These are phyloP conservation scores for Venturiaceae sp. DNA, from an alignment of 2,329 filamentous ascomycete species.

Conservation along the genomic window DNA sequence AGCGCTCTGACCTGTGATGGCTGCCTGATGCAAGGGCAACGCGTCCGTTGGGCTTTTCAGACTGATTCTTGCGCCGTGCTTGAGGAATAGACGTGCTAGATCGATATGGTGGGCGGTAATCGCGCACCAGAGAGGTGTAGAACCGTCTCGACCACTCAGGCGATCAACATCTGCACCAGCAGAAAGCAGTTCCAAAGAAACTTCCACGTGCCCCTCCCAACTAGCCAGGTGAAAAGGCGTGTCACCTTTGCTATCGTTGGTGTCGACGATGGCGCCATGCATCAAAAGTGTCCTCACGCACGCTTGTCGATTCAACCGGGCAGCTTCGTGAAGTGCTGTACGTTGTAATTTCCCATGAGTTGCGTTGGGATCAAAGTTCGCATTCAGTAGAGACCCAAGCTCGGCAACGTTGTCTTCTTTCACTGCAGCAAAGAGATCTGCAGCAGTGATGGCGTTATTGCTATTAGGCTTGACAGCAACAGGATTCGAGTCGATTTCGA, in stretches of 20 bases:
- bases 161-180: conserved; percentile 17
- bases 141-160: conserved; percentile 17
- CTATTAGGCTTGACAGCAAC: neutral
- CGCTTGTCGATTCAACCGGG: conserved; percentile 15
- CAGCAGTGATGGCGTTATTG: neutral
- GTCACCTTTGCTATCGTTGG: conserved; percentile 2
- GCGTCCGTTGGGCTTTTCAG: conserved; percentile 14
- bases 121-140: conserved; percentile 19
- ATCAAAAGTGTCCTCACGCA: conserved; percentile 13
- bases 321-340: conserved; percentile 19
- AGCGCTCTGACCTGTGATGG: conserved; percentile 17
- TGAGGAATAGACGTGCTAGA: neutral
- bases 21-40: conserved; percentile 18
- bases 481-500: neutral
- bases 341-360: conserved; percentile 15
- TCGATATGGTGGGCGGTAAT: conserved; percentile 13
- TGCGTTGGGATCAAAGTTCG: conserved; percentile 11
- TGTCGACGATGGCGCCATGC: conserved; percentile 11
- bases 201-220: conserved; percentile 18
- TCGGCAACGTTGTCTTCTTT: conserved; percentile 13
- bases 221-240: neutral
- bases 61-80: conserved; percentile 15
- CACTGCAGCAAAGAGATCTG: conserved; percentile 10
- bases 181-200: conserved; percentile 14
- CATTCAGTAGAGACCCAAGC: conserved; percentile 12